Percentiles rank a stretch among this genome's conserved stretches.
Conservation (phyloP, 2,329 filamentous ascomycete species). For the Exophiala viscosa region DNA sequence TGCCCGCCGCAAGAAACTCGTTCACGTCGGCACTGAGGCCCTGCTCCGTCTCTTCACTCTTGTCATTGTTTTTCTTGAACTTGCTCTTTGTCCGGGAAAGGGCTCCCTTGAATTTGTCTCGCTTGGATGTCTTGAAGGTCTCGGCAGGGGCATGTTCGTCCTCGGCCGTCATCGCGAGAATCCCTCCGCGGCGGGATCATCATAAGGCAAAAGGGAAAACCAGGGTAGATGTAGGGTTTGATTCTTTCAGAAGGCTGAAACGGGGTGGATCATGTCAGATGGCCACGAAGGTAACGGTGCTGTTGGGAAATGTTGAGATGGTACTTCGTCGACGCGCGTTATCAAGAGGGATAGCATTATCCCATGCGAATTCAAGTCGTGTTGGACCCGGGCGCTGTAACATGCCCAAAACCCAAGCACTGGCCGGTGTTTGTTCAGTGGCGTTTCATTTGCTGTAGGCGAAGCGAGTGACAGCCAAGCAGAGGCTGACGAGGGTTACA, state of each 20-base stretch:
- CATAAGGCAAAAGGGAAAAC: slow-evolving; percentile 2
- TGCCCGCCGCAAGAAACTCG: slow-evolving; percentile 26
- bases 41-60: slow-evolving; percentile 13
- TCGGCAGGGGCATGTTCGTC: slow-evolving; percentile 16
- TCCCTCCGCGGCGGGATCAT: slow-evolving; percentile 9
- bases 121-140: slow-evolving; percentile 17
- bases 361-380: neutral
- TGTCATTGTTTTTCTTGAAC: slow-evolving; percentile 24
- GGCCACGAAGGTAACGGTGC: neutral
- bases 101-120: slow-evolving; percentile 26
- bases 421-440: neutral
- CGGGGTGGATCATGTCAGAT: slow-evolving; percentile 11
- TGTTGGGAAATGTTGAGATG: slow-evolving; percentile 9
- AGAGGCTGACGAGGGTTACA: neutral
- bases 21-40: slow-evolving; percentile 24
- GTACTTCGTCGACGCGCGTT: neutral
- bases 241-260: slow-evolving; percentile 10
- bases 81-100: slow-evolving; percentile 27
- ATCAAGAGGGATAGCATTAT: neutral
- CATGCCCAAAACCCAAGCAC: neutral
- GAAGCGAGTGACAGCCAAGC: neutral
- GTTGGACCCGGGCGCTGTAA: too few relatives aligned
- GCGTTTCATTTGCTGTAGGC: neutral
- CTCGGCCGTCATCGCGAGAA: slow-evolving; percentile 23
- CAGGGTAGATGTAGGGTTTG: neutral